Conservation (phyloP, 257 asterid species). For the Solanum clarkiae region DNA sequence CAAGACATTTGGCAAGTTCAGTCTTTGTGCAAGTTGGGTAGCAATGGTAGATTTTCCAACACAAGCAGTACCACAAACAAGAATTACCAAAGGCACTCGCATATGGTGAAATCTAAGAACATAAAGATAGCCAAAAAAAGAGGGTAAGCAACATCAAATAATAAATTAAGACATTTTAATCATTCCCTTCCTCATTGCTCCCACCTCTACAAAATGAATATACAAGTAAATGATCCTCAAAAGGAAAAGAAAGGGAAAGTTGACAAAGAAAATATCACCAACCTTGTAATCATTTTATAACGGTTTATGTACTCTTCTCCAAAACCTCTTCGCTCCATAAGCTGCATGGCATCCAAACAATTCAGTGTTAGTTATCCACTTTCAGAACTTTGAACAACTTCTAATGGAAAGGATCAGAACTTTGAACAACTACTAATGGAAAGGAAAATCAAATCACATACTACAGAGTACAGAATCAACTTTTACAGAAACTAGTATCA, state of each 20-base stretch:
- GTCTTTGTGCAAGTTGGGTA: slow-evolving; percentile 97
- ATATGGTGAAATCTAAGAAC: slow-evolving; percentile 83
- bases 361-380: background rate
- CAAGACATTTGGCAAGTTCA: slow-evolving; percentile 92
- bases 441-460: background rate
- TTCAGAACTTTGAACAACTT: background rate
- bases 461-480: background rate
- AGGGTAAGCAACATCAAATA: slow-evolving; percentile 4
- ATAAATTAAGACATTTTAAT: background rate
- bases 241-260: background rate
- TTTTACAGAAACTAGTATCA: background rate
- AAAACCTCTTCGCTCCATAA: slow-evolving; percentile 95
- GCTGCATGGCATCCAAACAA: slow-evolving; percentile 33
- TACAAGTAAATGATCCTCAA: background rate
- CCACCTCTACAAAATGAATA: background rate
- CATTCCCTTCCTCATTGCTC: background rate
- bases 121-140: slow-evolving; percentile 1
- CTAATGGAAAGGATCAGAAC: background rate
- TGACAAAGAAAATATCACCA: background rate
- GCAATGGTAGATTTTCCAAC: slow-evolving; percentile 98
- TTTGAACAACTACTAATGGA: background rate
- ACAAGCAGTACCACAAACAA: slow-evolving; percentile 98
- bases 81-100: slow-evolving; percentile 96
- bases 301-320: slow-evolving; percentile 92
- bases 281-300: slow-evolving; percentile 98